These are phyloP conservation scores for Dendrobium nobile DNA, from an alignment of 106 monocot genomes.

Conservation along the genomic window DNA sequence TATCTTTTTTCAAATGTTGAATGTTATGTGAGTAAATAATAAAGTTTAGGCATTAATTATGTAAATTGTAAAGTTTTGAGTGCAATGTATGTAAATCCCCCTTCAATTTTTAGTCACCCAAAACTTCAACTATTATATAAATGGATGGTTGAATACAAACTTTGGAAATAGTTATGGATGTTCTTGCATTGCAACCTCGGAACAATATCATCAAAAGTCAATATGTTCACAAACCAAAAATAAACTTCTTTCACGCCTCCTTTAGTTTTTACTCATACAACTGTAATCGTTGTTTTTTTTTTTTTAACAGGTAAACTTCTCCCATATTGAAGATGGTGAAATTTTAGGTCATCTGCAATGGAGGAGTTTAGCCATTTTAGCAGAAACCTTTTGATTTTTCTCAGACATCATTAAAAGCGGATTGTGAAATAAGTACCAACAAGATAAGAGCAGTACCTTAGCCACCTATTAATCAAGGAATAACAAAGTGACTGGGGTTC, in stretches of 20 bases:
- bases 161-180: neutral
- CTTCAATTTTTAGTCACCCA: neutral
- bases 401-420: neutral
- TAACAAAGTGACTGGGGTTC: neutral
- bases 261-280: neutral
- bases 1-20: too few relatives aligned
- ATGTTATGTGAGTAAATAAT: too few relatives aligned
- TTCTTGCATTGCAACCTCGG: neutral
- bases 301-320: neutral
- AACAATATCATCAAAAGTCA: slow-evolving; percentile 1
- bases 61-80: too few relatives aligned
- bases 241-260: neutral
- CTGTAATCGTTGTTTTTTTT: neutral
- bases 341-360: neutral
- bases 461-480: neutral
- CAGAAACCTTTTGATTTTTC: neutral
- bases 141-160: neutral
- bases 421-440: neutral
- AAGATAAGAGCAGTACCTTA: neutral
- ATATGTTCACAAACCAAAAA: neutral
- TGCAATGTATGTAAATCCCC: too few relatives aligned
- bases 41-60: too few relatives aligned
- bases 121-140: neutral
- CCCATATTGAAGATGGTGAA: neutral
- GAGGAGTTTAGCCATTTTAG: neutral